Conservation (phyloP, 2,329 filamentous ascomycete genomes). For the Colletotrichum aenigma region DNA sequence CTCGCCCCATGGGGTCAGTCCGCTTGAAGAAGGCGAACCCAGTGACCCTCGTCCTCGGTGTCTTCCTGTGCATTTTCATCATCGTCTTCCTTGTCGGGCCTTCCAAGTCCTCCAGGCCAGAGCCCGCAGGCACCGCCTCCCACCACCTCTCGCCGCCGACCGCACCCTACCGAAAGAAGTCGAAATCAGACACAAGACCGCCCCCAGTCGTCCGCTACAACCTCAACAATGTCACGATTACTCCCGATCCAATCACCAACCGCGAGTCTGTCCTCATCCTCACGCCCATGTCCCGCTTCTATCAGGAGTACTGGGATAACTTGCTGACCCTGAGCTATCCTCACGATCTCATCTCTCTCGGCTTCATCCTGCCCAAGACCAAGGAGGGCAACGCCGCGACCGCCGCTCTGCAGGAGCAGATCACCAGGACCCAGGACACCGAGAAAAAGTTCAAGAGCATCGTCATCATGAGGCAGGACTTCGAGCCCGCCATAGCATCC, state of each 20-base stretch:
- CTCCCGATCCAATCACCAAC: slow-evolving; percentile 75
- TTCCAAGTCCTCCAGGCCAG: slow-evolving; percentile 51
- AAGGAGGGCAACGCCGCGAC: slow-evolving; percentile 91
- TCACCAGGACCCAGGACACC: slow-evolving; percentile 84
- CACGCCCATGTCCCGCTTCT: slow-evolving; percentile 92
- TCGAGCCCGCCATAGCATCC: slow-evolving; percentile 78
- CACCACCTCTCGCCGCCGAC: slow-evolving; percentile 49
- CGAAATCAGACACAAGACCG: slow-evolving; percentile 62
- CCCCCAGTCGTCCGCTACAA: slow-evolving; percentile 92
- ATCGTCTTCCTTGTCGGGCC: slow-evolving; percentile 66
- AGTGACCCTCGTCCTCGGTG: slow-evolving; percentile 74
- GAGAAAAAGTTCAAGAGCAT: slow-evolving; percentile 88
- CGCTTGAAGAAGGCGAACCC: slow-evolving; percentile 84
- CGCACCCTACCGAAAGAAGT: slow-evolving; percentile 48
- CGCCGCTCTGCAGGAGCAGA: slow-evolving; percentile 79
- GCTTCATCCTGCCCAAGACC: slow-evolving; percentile 94
- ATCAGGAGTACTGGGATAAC: slow-evolving; percentile 95
- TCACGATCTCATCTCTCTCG: slow-evolving; percentile 91
- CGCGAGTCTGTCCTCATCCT: slow-evolving; percentile 88
- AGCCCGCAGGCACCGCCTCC: slow-evolving; percentile 49
- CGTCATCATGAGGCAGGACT: slow-evolving; percentile 94
- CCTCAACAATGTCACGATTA: slow-evolving; percentile 92
- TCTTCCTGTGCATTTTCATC: slow-evolving; percentile 74
- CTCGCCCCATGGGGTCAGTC: slow-evolving; percentile 64
- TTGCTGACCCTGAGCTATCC: slow-evolving; percentile 83